Base-by-base conservation (phyloP, 306 rosid genomes). In the Gleditsia sinensis region DNA sequence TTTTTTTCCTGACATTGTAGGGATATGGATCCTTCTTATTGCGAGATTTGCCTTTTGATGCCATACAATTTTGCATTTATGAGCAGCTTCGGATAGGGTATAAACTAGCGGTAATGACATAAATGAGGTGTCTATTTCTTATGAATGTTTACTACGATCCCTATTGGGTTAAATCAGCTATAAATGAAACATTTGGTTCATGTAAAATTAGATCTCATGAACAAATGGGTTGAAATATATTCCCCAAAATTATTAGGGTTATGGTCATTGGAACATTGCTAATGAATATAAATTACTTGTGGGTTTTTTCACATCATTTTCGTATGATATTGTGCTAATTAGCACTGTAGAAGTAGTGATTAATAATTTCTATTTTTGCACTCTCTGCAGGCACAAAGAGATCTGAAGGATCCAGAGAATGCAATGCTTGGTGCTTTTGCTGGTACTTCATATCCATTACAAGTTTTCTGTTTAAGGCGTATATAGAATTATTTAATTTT, bases 31-130 rank as follows among this genome's bases (percentile, higher is more conserved):
- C 96, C 53, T 90, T 90, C 82, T 81, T 90, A 69, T 71, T 90
- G 82, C 86, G 96, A 84, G 96, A 90, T 81, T 84, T 90, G 78
- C 96, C 96, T 57, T 90, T 90, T 84, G 96, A 90, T 81, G 96
- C 93, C 58, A 67, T 88, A 61, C 91, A 88, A 80, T 83, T 90
- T 43, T 90, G 96, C 84, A 81, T 90, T 73, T 90, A 90, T 16
- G 96, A 90, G 90, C 96, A 90, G 83, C 91, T 90, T 24, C 87
- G 85, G 37, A 81, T 90, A 1, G 96, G 96, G 50, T 90, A 86
- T 78, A 90, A 86, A 76, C 48, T 85, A 65, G 93, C 91, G 84
- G 96, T 90, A 88, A 57, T 67, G 71, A 54, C 46, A 59, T 72
- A 46, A 55, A 77, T 59, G 60, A 54, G 54, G 33, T 50, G 49